Evolutionary conservation across 1,139 yeast species (phyloP).

Genomic region (Taiozyma sp.): DNA sequence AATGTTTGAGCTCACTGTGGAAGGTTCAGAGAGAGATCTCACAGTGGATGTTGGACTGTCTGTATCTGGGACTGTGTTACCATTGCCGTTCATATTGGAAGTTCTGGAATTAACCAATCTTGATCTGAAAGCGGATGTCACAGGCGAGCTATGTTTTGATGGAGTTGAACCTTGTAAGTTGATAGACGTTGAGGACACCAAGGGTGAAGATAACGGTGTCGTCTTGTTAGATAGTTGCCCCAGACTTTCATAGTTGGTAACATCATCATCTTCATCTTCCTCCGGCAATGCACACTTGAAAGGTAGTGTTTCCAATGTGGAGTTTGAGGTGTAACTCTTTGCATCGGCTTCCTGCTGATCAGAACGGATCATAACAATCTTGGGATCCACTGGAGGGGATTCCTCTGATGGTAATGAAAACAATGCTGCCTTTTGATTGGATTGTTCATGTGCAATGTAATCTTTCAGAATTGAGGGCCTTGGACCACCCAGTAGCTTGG

Average conservation of each 20-base stretch:
- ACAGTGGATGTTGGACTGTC: neutral
- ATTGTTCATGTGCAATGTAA: neutral
- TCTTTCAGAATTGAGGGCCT: neutral
- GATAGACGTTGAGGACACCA: neutral
- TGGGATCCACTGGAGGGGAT: neutral
- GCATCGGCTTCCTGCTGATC: neutral
- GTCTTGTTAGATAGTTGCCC: conserved; percentile 8
- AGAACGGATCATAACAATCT: neutral
- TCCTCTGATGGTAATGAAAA: neutral
- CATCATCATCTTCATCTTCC: conserved; percentile 17
- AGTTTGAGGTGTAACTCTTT: neutral
- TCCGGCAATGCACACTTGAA: neutral
- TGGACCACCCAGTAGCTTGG: neutral
- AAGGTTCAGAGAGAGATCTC: neutral
- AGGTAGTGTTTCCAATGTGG: neutral
- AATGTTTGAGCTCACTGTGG: conserved; percentile 12
- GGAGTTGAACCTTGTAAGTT: conserved; percentile 1
- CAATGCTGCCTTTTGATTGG: neutral
- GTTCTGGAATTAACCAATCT: conserved; percentile 4
- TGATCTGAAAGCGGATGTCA: conserved; percentile 16
- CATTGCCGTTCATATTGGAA: neutral
- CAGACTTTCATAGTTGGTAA: conserved; percentile 12
- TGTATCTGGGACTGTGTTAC: neutral
- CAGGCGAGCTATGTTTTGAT: conserved; percentile 5
- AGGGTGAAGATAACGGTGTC: conserved; percentile 6